These are phyloP conservation scores for Parachaetomium inaequale DNA, from an alignment of 495 filamentous ascomycete species.

Conservation along the genomic window DNA sequence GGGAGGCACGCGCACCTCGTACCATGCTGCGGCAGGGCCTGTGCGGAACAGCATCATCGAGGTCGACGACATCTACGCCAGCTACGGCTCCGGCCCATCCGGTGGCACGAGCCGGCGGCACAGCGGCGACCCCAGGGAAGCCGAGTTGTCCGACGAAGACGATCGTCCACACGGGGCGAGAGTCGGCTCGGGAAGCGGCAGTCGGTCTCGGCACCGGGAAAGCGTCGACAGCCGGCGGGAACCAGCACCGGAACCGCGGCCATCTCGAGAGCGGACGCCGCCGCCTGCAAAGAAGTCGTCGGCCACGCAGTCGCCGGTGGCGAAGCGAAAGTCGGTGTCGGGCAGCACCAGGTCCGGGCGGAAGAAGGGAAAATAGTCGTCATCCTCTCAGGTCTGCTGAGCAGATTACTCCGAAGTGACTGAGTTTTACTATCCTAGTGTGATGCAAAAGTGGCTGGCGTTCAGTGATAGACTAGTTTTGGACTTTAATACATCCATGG, in stretches of 20 bases:
- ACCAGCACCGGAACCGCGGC: constrained; percentile 23
- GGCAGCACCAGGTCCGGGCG: constrained; percentile 22
- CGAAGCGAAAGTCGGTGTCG: constrained; percentile 30
- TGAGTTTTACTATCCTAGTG: constrained; percentile 1
- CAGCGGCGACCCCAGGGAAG: constrained; percentile 1
- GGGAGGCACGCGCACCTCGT: constrained; percentile 30
- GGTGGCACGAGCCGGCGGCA: neutral
- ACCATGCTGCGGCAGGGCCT: constrained; percentile 23
- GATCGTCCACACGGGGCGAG: neutral
- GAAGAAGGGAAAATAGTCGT: constrained; percentile 29
- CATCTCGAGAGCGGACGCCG: constrained; percentile 24
- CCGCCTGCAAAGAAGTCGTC: constrained; percentile 29
- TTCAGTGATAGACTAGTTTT: constrained; percentile 28
- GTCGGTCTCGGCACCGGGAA: constrained; percentile 16
- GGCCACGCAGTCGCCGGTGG: constrained; percentile 15
- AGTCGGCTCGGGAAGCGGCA: constrained; percentile 12
- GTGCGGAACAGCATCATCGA: constrained; percentile 19
- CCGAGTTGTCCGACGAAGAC: constrained; percentile 6
- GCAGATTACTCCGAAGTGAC: constrained; percentile 8
- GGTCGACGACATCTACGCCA: constrained; percentile 7
- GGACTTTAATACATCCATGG: constrained; percentile 24
- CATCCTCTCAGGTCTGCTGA: neutral
- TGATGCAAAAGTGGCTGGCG: constrained; percentile 6
- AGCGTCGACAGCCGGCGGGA: constrained; percentile 24
- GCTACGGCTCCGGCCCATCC: constrained; percentile 8